These are phyloP conservation scores for Chloranthus sessilifolius DNA, from an alignment of 164 flowering plant genomes.

Conservation along the genomic window DNA sequence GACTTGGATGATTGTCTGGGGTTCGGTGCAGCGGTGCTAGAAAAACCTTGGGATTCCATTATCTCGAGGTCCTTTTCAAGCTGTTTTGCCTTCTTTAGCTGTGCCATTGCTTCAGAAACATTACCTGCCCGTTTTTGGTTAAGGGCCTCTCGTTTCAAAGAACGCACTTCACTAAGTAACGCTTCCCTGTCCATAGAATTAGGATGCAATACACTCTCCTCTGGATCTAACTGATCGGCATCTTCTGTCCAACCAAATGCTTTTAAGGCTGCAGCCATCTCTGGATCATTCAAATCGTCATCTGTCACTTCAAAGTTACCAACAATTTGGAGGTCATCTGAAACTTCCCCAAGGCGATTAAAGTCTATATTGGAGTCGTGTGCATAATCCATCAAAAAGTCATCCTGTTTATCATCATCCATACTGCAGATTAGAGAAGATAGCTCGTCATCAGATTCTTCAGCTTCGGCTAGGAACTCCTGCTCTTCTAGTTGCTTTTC, in stretches of 20 bases:
- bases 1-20: conserved; percentile 1
- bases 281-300: conserved; percentile 84
- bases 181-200: conserved; percentile 33
- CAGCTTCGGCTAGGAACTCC: conserved; percentile 65
- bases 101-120: conserved; percentile 56
- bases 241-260: conserved; percentile 88
- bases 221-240: conserved; percentile 23
- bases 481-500: conserved; percentile 88
- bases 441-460: conserved; percentile 91
- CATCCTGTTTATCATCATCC: conserved; percentile 43
- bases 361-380: conserved; percentile 32
- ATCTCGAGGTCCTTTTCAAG: conserved; percentile 54
- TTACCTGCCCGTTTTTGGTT: conserved; percentile 67
- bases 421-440: conserved; percentile 54
- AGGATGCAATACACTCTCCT: conserved; percentile 13
- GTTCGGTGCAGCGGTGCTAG: conserved; percentile 3
- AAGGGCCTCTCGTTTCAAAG: conserved; percentile 70
- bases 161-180: conserved; percentile 40
- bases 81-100: conserved; percentile 67
- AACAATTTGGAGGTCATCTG: conserved; percentile 41
- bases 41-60: conserved; percentile 16
- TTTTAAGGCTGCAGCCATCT: conserved; percentile 53
- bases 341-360: conserved; percentile 29
- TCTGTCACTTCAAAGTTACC: conserved; percentile 71
- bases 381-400: conserved; percentile 17